phyloP scores from a whole-genome alignment of 148 eudicot genomes.

The Silene uniflora region DNA sequence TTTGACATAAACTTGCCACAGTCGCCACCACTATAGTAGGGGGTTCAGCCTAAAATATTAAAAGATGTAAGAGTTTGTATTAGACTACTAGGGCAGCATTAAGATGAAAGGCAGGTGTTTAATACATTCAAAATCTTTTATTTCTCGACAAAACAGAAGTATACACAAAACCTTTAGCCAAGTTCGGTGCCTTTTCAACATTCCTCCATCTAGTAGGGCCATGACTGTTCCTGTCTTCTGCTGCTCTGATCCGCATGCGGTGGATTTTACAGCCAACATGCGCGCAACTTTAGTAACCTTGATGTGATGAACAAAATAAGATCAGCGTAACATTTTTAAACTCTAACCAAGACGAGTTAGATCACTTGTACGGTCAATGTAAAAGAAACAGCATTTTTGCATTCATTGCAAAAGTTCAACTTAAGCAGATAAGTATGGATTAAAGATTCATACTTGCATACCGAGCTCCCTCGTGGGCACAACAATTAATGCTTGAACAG shows the following conservation, averaged over 20 bases:
- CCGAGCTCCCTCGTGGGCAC: slow-evolving; percentile 98
- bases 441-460: slow-evolving; percentile 60
- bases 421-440: not conserved
- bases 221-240: slow-evolving; percentile 67
- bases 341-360: not conserved
- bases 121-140: not conserved
- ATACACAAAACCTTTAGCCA: slow-evolving; percentile 75
- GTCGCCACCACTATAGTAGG: slow-evolving; percentile 88
- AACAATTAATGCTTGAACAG: slow-evolving; percentile 88
- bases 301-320: slow-evolving; percentile 19
- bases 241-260: slow-evolving; percentile 37
- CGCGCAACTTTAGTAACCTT: slow-evolving; percentile 96
- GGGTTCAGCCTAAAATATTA: slow-evolving; percentile 70
- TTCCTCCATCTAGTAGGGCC: slow-evolving; percentile 98
- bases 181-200: slow-evolving; percentile 73
- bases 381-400: not conserved
- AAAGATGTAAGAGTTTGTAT: slow-evolving; percentile 3
- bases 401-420: too few relatives aligned
- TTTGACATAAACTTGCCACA: slow-evolving; percentile 75
- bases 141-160: not conserved
- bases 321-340: slow-evolving; percentile 15
- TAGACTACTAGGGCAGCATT: not conserved
- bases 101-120: not conserved
- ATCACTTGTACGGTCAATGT: not conserved
- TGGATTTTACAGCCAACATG: slow-evolving; percentile 56